phyloP scores from a whole-genome alignment of 2,329 filamentous ascomycete species.

The Colletotrichum abscissum region DNA sequence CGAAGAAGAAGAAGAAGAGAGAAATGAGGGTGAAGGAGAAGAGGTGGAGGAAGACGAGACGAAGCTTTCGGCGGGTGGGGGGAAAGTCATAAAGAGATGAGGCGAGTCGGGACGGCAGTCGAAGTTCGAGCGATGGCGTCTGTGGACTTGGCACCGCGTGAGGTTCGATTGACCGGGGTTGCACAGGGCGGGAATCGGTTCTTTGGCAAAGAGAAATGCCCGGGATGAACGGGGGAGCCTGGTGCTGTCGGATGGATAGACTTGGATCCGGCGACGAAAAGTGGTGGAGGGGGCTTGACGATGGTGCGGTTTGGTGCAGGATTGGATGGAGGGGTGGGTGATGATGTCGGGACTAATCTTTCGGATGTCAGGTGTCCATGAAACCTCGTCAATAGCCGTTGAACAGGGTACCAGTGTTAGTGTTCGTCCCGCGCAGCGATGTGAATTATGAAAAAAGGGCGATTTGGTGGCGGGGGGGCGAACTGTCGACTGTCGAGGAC shows the following conservation, averaged over 20 bases:
- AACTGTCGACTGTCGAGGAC: constrained; percentile 10
- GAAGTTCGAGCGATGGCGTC: constrained; percentile 9
- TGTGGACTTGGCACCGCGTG: constrained; percentile 27
- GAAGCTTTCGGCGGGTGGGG: constrained; percentile 42
- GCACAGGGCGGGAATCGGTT: constrained; percentile 25
- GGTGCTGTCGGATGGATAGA: constrained; percentile 27
- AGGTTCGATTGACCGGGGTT: constrained; percentile 34
- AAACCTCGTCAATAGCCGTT: constrained; percentile 48
- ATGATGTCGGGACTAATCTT: constrained; percentile 33
- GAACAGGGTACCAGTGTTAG: constrained; percentile 14
- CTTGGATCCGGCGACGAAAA: constrained; percentile 24
- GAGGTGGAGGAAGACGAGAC: constrained; percentile 38
- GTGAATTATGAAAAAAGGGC: constrained; percentile 14
- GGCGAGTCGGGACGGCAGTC: constrained; percentile 18
- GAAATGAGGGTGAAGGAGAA: constrained; percentile 43
- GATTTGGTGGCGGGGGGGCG: constrained; percentile 38
- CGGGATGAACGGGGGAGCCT: constrained; percentile 14
- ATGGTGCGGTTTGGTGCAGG: constrained; percentile 18
- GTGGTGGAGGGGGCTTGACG: constrained; percentile 14
- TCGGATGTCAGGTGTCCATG: constrained; percentile 52
- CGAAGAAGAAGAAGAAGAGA: constrained; percentile 44
- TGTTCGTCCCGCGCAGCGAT: constrained; percentile 24
- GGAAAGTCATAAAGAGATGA: constrained; percentile 53
- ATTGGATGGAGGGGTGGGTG: constrained; percentile 16
- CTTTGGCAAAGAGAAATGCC: background rate